Conservation (phyloP, 2,329 filamentous ascomycete species). For the Escovopsis weberi region DNA sequence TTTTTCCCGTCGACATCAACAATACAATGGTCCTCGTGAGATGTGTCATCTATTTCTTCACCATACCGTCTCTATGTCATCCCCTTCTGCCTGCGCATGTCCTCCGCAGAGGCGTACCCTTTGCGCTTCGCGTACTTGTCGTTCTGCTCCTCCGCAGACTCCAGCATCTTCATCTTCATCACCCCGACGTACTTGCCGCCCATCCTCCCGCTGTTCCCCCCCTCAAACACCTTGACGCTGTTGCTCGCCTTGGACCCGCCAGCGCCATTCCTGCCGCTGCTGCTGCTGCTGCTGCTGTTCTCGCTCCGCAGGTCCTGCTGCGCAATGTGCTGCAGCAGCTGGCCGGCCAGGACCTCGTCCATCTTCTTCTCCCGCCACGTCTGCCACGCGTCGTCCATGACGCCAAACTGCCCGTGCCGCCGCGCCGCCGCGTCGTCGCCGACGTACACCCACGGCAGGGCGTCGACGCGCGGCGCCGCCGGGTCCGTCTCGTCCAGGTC, state of each 20-base stretch:
- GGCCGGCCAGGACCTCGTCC: constrained; percentile 70
- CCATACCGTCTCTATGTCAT: too few species aligned
- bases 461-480: constrained; percentile 16
- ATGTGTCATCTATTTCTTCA: too few species aligned
- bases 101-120: constrained; percentile 39
- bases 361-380: constrained; percentile 76
- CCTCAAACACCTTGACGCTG: constrained; percentile 33
- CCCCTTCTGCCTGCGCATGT: constrained; percentile 25
- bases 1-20: too few species aligned
- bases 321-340: constrained; percentile 51
- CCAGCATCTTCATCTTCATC: constrained; percentile 33
- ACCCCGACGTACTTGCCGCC: constrained; percentile 41
- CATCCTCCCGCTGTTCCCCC: constrained; percentile 35
- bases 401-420: constrained; percentile 49
- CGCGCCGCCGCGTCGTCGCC: constrained; percentile 47
- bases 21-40: too few species aligned
- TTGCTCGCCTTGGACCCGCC: constrained; percentile 18
- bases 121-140: constrained; percentile 47
- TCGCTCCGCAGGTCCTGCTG: constrained; percentile 17
- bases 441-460: constrained; percentile 64
- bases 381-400: constrained; percentile 67
- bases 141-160: constrained; percentile 40
- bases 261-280: neutral
- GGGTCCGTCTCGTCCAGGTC: constrained; percentile 19
- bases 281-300: neutral